phyloP scores from a whole-genome alignment of 441 rosid genomes.

The Jatropha multifida region DNA sequence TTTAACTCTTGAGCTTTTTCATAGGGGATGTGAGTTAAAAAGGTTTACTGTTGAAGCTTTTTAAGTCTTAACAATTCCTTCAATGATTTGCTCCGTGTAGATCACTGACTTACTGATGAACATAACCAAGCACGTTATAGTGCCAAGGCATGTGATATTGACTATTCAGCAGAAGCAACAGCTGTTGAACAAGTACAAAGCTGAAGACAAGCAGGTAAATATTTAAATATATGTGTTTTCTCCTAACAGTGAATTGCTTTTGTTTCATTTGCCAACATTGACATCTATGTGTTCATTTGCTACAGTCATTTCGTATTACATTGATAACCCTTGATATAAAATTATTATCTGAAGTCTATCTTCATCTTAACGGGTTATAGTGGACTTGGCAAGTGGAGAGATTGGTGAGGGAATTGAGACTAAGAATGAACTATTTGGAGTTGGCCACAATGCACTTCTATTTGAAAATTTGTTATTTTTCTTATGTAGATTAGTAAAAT shows the following conservation, averaged over 20 bases:
- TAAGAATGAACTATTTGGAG: not conserved
- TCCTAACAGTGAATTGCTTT: not conserved
- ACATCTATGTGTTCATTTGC: not conserved
- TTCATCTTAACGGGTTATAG: no score
- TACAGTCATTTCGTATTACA: not conserved
- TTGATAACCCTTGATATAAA: not conserved
- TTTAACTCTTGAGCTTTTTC: not conserved
- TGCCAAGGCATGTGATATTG: conserved; percentile 48
- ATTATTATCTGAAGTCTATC: not conserved
- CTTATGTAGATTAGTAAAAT: not conserved
- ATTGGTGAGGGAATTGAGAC: not conserved
- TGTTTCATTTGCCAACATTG: not conserved
- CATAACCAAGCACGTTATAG: conserved; percentile 47
- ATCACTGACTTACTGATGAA: conserved; percentile 52
- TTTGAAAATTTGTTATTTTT: not conserved
- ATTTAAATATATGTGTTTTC: not conserved
- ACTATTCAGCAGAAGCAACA: conserved; percentile 38
- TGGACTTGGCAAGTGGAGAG: not conserved
- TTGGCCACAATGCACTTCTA: not conserved
- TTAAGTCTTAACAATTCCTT: not conserved
- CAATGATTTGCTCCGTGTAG: conserved; percentile 31
- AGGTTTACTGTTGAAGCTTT: not conserved
- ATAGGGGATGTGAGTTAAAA: not conserved
- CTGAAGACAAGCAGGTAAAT: conserved; percentile 50
- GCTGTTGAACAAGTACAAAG: conserved; percentile 34